phyloP scores from a whole-genome alignment of 1,139 yeast genomes.

The Scheffersomyces segobiensis region DNA sequence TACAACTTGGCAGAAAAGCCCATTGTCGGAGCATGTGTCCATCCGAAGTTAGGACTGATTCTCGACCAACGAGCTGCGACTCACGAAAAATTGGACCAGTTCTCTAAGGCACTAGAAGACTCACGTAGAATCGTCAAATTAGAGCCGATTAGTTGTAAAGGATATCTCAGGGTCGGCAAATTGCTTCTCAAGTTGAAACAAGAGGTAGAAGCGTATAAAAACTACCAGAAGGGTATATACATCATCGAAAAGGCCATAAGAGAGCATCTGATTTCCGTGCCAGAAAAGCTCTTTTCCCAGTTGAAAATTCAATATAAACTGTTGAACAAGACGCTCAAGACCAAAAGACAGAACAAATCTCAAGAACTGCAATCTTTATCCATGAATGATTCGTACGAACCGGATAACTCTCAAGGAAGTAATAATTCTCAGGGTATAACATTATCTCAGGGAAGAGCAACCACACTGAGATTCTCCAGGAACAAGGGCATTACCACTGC shows the following conservation, averaged over 20 bases:
- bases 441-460: neutral
- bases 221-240: constrained; percentile 42
- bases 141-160: constrained; percentile 61
- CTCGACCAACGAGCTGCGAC: constrained; percentile 61
- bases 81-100: constrained; percentile 48
- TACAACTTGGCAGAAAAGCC: constrained; percentile 26
- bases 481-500: neutral
- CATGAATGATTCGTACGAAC: neutral
- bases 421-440: neutral
- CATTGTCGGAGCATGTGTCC: constrained; percentile 25
- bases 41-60: constrained; percentile 29
- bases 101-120: constrained; percentile 45
- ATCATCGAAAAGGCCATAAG: constrained; percentile 26
- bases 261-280: constrained; percentile 22
- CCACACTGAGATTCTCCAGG: neutral
- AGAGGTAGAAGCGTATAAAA: constrained; percentile 42
- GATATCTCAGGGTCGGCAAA: constrained; percentile 58
- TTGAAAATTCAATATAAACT: constrained; percentile 25
- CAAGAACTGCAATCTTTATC: neutral
- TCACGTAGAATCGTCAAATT: constrained; percentile 39
- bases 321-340: constrained; percentile 25
- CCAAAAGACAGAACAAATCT: constrained; percentile 2
- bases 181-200: constrained; percentile 30
- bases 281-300: constrained; percentile 26
- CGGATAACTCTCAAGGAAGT: neutral